A percentile compares a stretch with the other conserved stretches of the same genome.
Evolutionary conservation across 768 basidiomycete species (phyloP).

Genomic region (Lyophyllum atratum): DNA sequence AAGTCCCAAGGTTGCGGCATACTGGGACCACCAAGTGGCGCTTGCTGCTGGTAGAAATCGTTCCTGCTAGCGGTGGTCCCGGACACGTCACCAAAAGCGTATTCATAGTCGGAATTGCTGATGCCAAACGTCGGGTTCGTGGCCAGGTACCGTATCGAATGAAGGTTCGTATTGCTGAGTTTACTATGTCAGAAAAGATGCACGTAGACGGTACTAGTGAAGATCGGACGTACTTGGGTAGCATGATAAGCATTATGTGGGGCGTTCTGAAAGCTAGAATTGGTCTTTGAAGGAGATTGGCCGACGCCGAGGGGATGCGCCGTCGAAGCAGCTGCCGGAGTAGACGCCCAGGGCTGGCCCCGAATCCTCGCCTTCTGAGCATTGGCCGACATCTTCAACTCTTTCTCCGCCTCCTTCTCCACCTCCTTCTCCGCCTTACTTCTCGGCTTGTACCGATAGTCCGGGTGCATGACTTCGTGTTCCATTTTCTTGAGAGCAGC

Average conservation of each 20-base stretch:
- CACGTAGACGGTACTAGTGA: not conserved
- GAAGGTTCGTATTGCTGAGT: not conserved
- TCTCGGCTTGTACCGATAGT: slow-evolving; percentile 6
- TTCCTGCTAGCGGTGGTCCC: not conserved
- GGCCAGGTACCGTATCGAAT: not conserved
- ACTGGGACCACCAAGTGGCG: not conserved
- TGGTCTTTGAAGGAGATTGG: not conserved
- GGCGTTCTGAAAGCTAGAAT: not conserved
- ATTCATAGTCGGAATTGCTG: not conserved
- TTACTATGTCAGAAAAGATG: not conserved
- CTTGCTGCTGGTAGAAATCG: not conserved
- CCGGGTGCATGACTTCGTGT: slow-evolving; percentile 7
- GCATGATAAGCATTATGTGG: not conserved
- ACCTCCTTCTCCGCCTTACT: not conserved
- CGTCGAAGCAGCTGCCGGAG: not conserved
- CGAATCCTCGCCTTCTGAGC: not conserved
- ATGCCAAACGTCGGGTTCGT: not conserved
- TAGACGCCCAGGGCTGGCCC: not conserved
- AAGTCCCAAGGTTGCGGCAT: not conserved
- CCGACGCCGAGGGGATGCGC: not conserved
- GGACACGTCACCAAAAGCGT: not conserved
- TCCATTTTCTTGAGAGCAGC: slow-evolving; percentile 2
- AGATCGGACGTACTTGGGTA: not conserved
- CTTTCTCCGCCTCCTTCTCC: not conserved
- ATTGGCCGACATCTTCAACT: not conserved